Conservation (phyloP, 495 filamentous ascomycete species). For the Neurospora sp. region DNA sequence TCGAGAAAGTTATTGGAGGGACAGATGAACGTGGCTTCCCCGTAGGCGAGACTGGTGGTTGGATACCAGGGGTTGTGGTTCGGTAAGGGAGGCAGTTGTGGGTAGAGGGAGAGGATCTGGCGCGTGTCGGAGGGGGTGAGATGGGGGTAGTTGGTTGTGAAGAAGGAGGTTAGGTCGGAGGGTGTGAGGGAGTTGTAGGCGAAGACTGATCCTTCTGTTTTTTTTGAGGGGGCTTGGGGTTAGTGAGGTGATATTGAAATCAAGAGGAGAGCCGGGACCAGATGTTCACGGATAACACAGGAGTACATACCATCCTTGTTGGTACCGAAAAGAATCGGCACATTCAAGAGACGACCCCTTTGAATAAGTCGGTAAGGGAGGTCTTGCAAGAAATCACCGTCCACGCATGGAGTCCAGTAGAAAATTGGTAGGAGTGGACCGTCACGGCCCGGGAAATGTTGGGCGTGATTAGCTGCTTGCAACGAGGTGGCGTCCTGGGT, state of each 20-base stretch:
- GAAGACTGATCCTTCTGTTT: conserved; percentile 39
- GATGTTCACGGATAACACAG: too few species aligned
- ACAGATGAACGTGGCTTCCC: conserved; percentile 56
- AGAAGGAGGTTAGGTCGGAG: conserved; percentile 35
- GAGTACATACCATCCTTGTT: conserved; percentile 27
- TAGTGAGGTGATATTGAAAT: neutral
- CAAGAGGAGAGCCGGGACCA: neutral
- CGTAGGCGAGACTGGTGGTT: conserved; percentile 40
- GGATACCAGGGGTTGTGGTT: conserved; percentile 28
- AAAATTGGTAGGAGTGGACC: conserved; percentile 39
- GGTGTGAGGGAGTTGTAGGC: conserved; percentile 35
- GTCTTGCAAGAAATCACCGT: conserved; percentile 45
- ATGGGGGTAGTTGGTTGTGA: conserved; percentile 34
- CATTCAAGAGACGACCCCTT: conserved; percentile 17
- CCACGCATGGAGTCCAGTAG: conserved; percentile 50
- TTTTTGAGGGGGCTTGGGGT: neutral
- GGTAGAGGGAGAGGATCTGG: conserved; percentile 26
- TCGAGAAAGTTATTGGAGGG: conserved; percentile 34
- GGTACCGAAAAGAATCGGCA: conserved; percentile 31
- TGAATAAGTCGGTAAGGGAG: conserved; percentile 21
- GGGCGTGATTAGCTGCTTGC: conserved; percentile 41
- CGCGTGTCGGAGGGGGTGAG: conserved; percentile 38
- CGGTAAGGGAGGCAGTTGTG: conserved; percentile 14
- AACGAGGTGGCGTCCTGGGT: conserved; percentile 34
- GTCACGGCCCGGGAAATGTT: conserved; percentile 32